Percentiles rank a stretch among this genome's conserved stretches.
phyloP scores from a whole-genome alignment of 2,329 filamentous ascomycete species.

The Fusarium chlamydosporum region DNA sequence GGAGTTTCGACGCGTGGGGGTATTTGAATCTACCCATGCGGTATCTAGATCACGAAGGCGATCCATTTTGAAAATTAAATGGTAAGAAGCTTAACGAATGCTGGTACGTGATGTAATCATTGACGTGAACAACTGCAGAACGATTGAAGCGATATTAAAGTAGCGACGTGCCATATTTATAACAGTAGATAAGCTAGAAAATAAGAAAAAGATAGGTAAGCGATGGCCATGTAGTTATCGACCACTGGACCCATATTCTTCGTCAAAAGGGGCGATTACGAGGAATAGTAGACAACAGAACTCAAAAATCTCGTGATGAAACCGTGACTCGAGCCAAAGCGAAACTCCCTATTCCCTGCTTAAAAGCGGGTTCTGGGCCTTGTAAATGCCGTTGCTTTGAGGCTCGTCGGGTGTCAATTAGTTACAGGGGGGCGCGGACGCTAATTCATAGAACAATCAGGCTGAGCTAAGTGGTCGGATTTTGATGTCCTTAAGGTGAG shows the following conservation, averaged over 20 bases:
- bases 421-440: constrained; percentile 14
- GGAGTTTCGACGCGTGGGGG: constrained; percentile 48
- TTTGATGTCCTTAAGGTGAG: constrained; percentile 18
- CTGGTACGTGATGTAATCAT: constrained; percentile 20
- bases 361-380: constrained; percentile 37
- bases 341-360: constrained; percentile 30
- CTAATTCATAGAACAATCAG: neutral
- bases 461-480: constrained; percentile 10
- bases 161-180: constrained; percentile 29
- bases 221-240: neutral
- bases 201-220: neutral
- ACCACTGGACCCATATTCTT: constrained; percentile 24
- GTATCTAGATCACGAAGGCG: constrained; percentile 41
- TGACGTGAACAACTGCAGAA: neutral
- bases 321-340: constrained; percentile 34
- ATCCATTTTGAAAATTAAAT: constrained; percentile 34
- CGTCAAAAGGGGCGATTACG: constrained; percentile 42
- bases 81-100: constrained; percentile 17
- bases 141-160: neutral
- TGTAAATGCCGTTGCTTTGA: constrained; percentile 45
- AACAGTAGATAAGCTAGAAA: neutral
- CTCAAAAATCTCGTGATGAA: constrained; percentile 43
- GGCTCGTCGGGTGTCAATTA: constrained; percentile 33
- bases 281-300: constrained; percentile 39
- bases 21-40: constrained; percentile 48